These are phyloP conservation scores for Cladosporium sp. DNA, from an alignment of 2,329 filamentous ascomycete species.

Conservation along the genomic window DNA sequence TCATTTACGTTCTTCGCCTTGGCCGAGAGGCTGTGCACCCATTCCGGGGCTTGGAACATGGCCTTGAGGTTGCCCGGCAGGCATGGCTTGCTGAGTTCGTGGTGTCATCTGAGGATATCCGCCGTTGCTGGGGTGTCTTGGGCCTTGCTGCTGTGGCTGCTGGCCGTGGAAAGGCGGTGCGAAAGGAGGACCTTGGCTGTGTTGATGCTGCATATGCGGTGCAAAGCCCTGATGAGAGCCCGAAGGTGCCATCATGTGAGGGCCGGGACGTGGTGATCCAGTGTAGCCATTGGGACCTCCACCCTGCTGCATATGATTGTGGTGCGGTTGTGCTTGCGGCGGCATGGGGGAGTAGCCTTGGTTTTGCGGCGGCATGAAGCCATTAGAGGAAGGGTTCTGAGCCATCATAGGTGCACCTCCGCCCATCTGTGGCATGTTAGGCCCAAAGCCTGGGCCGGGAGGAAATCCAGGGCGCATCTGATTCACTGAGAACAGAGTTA, in stretches of 20 bases:
- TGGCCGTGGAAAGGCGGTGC: slow-evolving; percentile 19
- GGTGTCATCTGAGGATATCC: slow-evolving; percentile 13
- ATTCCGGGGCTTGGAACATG: slow-evolving; percentile 11
- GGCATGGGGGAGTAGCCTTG: slow-evolving; percentile 54
- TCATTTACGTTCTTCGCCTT: slow-evolving; percentile 12
- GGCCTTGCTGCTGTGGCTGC: slow-evolving; percentile 24
- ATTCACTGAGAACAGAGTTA: slow-evolving; percentile 17
- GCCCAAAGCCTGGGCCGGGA: slow-evolving; percentile 46
- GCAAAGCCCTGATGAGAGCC: slow-evolving; percentile 81
- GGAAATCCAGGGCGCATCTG: slow-evolving; percentile 31
- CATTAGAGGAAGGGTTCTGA: slow-evolving; percentile 57
- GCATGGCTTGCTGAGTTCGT: slow-evolving; percentile 12
- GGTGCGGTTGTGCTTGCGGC: slow-evolving; percentile 64
- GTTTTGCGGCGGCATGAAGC: slow-evolving; percentile 37
- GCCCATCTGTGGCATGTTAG: slow-evolving; percentile 41
- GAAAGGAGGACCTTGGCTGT: slow-evolving; percentile 15
- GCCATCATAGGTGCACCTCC: slow-evolving; percentile 31
- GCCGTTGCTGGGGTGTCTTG: slow-evolving; percentile 14
- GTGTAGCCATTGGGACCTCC: slow-evolving; percentile 55
- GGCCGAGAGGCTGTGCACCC: slow-evolving; percentile 2
- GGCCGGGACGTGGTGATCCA: slow-evolving; percentile 83
- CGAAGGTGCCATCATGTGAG: slow-evolving; percentile 90
- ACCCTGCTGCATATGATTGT: slow-evolving; percentile 28
- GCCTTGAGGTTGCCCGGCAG: background rate
- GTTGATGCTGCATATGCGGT: slow-evolving; percentile 16